Evolutionary conservation across 768 basidiomycete genomes (phyloP).

Genomic region (Panellus pusillus): DNA sequence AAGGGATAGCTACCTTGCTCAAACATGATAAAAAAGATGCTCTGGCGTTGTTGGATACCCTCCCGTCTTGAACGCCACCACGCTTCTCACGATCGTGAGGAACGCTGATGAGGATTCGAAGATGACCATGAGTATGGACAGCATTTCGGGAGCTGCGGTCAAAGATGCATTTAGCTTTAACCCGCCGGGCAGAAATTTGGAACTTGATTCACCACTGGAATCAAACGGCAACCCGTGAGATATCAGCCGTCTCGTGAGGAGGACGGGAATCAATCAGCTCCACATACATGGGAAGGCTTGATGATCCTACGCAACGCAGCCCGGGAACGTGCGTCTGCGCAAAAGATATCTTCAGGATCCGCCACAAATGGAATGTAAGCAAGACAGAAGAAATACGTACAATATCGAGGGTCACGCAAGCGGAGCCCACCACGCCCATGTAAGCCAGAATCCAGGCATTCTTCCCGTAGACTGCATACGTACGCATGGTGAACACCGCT

Average conservation of each 20-base stretch:
- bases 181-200: background rate
- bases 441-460: slow-evolving; percentile 24
- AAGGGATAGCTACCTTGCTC: slow-evolving; percentile 26
- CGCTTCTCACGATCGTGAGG: slow-evolving; percentile 25
- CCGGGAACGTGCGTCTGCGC: slow-evolving; percentile 26
- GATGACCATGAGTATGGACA: slow-evolving; percentile 30
- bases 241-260: background rate
- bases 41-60: slow-evolving; percentile 17
- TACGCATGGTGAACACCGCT: slow-evolving; percentile 18
- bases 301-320: slow-evolving; percentile 26
- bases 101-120: slow-evolving; percentile 28
- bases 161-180: background rate
- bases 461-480: slow-evolving; percentile 28
- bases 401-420: slow-evolving; percentile 27
- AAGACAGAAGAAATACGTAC: slow-evolving; percentile 11
- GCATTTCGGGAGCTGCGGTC: slow-evolving; percentile 24
- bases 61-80: slow-evolving; percentile 25
- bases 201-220: too few species aligned
- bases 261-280: background rate
- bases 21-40: slow-evolving; percentile 26
- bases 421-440: slow-evolving; percentile 24
- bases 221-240: background rate
- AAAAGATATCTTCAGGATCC: background rate
- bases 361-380: background rate
- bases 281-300: slow-evolving; percentile 18